These are phyloP conservation scores for Cercospora citrullina DNA, from an alignment of 2,329 filamentous ascomycete species.

Conservation along the genomic window DNA sequence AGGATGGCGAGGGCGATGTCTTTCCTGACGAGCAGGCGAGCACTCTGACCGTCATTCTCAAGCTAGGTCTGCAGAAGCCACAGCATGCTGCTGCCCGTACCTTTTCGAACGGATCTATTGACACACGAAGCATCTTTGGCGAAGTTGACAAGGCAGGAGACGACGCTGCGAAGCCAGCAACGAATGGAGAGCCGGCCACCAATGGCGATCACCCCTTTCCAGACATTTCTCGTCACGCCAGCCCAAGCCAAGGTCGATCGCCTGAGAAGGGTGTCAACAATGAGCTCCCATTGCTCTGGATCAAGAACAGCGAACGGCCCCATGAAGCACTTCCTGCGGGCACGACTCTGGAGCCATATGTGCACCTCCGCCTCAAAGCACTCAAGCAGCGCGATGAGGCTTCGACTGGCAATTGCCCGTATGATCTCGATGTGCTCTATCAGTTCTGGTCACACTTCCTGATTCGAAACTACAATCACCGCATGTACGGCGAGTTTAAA, in stretches of 20 bases:
- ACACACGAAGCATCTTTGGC: constrained; percentile 53
- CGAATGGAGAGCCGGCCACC: constrained; percentile 38
- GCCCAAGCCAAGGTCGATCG: constrained; percentile 22
- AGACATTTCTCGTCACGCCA: constrained; percentile 22
- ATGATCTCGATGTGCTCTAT: constrained; percentile 67
- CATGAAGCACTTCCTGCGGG: constrained; percentile 47
- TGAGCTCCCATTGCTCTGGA: constrained; percentile 48
- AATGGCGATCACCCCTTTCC: constrained; percentile 30
- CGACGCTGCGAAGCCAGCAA: constrained; percentile 41
- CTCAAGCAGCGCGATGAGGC: constrained; percentile 51
- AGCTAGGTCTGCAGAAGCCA: constrained; percentile 36
- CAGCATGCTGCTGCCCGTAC: constrained; percentile 49
- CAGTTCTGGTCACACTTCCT: constrained; percentile 75
- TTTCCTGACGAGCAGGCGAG: constrained; percentile 57
- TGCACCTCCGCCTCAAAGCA: constrained; percentile 51
- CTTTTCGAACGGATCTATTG: constrained; percentile 58
- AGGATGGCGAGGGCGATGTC: constrained; percentile 41
- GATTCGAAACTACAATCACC: constrained; percentile 69
- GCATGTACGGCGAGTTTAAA: constrained; percentile 75
- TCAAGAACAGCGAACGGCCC: constrained; percentile 51
- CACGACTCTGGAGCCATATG: constrained; percentile 52
- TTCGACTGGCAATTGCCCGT: constrained; percentile 49
- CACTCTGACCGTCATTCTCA: constrained; percentile 55
- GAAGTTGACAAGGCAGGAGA: constrained; percentile 43
- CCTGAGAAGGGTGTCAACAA: constrained; percentile 24